phyloP scores from a whole-genome alignment of 768 basidiomycete genomes.

The Phaeotremella fagi region DNA sequence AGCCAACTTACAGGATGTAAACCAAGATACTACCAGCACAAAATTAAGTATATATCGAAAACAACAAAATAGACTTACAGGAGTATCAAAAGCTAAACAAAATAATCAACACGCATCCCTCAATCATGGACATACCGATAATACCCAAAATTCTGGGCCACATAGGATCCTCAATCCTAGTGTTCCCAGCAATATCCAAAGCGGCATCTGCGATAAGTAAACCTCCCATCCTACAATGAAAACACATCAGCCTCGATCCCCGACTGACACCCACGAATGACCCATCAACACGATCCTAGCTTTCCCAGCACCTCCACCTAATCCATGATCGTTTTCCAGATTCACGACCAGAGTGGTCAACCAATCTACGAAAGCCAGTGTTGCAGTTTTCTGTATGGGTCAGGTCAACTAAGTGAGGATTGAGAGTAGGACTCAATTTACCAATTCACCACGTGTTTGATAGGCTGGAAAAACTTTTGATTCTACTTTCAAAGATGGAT shows the following conservation, averaged over 20 bases:
- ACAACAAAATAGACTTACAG: conserved; percentile 54
- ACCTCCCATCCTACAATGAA: conserved; percentile 74
- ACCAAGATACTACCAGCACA: conserved; percentile 66
- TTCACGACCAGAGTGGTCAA: conserved; percentile 82
- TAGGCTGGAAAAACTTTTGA: conserved; percentile 83
- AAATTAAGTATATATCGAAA: conserved; percentile 10
- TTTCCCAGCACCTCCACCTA: conserved; percentile 55
- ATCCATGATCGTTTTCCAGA: conserved; percentile 68
- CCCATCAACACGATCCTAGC: conserved; percentile 82
- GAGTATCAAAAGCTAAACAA: conserved; percentile 81
- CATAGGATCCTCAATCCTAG: conserved; percentile 62
- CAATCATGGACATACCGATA: conserved; percentile 19
- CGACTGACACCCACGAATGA: conserved; percentile 51
- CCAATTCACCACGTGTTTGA: conserved; percentile 90
- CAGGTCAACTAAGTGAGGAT: conserved; percentile 3
- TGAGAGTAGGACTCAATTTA: conserved; percentile 48
- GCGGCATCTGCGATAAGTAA: conserved; percentile 79
- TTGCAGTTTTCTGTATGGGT: conserved; percentile 63
- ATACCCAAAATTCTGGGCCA: conserved; percentile 82
- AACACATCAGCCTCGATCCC: background rate
- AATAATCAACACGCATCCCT: background rate
- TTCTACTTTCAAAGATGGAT: conserved; percentile 60
- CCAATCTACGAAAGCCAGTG: conserved; percentile 85
- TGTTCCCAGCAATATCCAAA: conserved; percentile 65
- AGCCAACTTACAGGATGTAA: conserved; percentile 65